A percentile compares a stretch with the other conserved stretches of the same genome.
Conservation (phyloP, 345 rosid genomes). For the Brassica incana region DNA sequence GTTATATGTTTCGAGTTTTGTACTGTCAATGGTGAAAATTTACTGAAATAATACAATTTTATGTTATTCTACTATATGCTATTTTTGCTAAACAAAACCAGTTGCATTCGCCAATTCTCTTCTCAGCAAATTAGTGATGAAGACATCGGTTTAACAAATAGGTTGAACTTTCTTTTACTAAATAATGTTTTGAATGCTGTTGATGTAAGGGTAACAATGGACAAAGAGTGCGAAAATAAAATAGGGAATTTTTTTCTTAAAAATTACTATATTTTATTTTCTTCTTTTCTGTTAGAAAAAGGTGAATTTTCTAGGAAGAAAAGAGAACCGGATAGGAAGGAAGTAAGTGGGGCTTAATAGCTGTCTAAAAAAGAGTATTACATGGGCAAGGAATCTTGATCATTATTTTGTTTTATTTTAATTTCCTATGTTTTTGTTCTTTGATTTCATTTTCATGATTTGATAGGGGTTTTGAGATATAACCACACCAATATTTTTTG, state of each 20-base stretch:
- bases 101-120: too few species aligned
- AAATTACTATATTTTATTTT: background rate
- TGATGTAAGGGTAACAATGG: background rate
- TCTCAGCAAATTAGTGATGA: too few species aligned
- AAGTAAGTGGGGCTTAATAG: background rate
- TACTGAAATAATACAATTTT: too few species aligned
- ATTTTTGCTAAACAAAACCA: too few species aligned
- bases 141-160: too few species aligned
- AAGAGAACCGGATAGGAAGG: conserved; percentile 23
- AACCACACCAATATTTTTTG: conserved; percentile 14
- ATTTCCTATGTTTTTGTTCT: background rate
- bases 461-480: background rate
- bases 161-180: conserved; percentile 2
- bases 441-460: conserved; percentile 11
- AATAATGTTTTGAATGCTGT: background rate
- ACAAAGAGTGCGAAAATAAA: background rate
- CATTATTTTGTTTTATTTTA: conserved; percentile 3
- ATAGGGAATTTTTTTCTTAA: background rate
- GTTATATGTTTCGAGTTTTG: too few species aligned
- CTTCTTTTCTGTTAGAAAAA: conserved; percentile 3
- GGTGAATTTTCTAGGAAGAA: background rate
- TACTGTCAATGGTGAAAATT: too few species aligned
- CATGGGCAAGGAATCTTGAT: conserved; percentile 33
- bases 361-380: conserved; percentile 8
- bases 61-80: too few species aligned